Evolutionary conservation across 352 stramenopile species (phyloP).

Genomic region (Phytopythium delawarense): DNA sequence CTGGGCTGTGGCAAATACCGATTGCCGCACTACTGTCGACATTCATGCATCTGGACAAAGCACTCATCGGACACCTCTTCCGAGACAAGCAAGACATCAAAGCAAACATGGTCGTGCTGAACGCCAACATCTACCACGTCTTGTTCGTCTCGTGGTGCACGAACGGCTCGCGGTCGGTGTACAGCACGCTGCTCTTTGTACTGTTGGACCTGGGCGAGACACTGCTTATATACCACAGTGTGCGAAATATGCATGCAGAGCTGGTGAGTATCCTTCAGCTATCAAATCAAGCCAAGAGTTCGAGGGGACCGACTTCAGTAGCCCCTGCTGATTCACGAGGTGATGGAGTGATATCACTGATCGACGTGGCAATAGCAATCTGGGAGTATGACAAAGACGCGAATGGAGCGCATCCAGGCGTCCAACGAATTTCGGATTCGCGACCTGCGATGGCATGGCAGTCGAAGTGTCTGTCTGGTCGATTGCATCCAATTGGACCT

Average conservation of each 20-base stretch:
- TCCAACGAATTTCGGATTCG: not conserved
- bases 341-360: not conserved
- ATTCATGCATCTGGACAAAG: constrained; percentile 20
- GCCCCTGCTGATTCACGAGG: not conserved
- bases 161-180: constrained; percentile 13
- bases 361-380: constrained; percentile 11
- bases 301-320: not conserved
- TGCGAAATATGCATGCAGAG: constrained; percentile 1
- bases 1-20: constrained; percentile 4
- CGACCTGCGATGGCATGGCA: not conserved
- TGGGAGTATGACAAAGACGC: constrained; percentile 11
- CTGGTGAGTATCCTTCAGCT: not conserved
- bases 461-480: too few relatives aligned
- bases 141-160: constrained; percentile 25
- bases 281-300: not conserved
- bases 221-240: constrained; percentile 7
- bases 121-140: constrained; percentile 6
- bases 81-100: constrained; percentile 19
- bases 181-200: constrained; percentile 19
- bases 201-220: constrained; percentile 15
- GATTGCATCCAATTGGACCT: too few relatives aligned
- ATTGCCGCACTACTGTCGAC: constrained; percentile 15
- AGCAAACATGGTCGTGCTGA: too few relatives aligned
- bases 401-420: not conserved
- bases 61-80: constrained; percentile 18